A percentile compares a stretch with the other conserved stretches of the same genome.
phyloP scores from a whole-genome alignment of 1,284 basidiomycete genomes.

The Ceratobasidium sp. region DNA sequence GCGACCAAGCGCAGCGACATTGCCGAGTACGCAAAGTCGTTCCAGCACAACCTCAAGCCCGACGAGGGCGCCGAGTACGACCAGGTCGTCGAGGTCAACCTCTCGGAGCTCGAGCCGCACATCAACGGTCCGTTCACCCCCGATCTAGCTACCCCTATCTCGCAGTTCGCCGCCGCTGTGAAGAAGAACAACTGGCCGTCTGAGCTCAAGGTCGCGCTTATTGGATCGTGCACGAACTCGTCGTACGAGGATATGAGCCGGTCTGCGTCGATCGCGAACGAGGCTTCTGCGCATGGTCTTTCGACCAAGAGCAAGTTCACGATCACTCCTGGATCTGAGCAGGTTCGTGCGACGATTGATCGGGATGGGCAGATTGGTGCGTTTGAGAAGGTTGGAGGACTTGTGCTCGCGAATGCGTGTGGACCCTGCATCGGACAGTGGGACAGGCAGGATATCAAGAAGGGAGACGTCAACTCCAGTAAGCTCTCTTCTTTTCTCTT shows the following conservation, averaged over 20 bases:
- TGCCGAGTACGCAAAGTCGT: conserved; percentile 88
- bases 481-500: conserved; percentile 50
- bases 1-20: conserved; percentile 93
- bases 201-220: conserved; percentile 96
- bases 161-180: conserved; percentile 91
- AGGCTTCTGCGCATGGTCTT: conserved; percentile 89
- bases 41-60: conserved; percentile 91
- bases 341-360: conserved; percentile 96
- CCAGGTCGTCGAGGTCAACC: conserved; percentile 93
- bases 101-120: conserved; percentile 97
- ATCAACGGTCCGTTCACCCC: conserved; percentile 99
- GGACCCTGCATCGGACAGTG: conserved; percentile 99
- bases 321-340: conserved; percentile 98
- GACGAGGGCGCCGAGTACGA: conserved; percentile 95
- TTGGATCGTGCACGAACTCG: conserved; percentile 99
- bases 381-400: conserved; percentile 88
- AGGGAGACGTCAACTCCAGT: conserved; percentile 97
- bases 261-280: conserved; percentile 90
- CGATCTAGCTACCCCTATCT: conserved; percentile 94
- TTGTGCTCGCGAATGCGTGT: conserved; percentile 98
- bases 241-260: conserved; percentile 99
- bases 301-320: conserved; percentile 94
- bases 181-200: conserved; percentile 97
- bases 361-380: conserved; percentile 93
- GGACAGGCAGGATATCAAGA: conserved; percentile 96